These are phyloP conservation scores for Globisporangium sylvaticum DNA, from an alignment of 352 stramenopile genomes.

Conservation along the genomic window DNA sequence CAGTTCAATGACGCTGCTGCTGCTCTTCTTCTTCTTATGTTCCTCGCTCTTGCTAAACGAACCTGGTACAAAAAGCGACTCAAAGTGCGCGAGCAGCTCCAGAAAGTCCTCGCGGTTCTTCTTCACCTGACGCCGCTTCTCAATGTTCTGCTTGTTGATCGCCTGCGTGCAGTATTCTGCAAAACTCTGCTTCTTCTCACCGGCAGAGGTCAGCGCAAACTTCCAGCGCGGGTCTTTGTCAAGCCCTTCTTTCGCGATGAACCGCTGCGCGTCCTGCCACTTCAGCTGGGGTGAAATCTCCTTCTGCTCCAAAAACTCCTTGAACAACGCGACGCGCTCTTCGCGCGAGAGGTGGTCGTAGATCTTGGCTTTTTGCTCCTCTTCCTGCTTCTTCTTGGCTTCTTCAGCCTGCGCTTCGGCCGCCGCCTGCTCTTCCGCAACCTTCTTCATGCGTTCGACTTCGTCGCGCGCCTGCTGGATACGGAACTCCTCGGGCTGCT, in stretches of 20 bases:
- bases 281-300: constrained; percentile 65
- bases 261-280: constrained; percentile 65
- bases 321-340: constrained; percentile 59
- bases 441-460: constrained; percentile 58
- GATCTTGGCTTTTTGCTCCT: constrained; percentile 34
- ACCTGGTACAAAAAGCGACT: constrained; percentile 27
- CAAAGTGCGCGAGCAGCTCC: constrained; percentile 55
- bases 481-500: constrained; percentile 69
- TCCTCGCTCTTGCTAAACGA: background rate
- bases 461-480: constrained; percentile 71
- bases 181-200: constrained; percentile 84
- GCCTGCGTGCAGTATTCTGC: constrained; percentile 78
- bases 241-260: constrained; percentile 54
- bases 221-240: constrained; percentile 63
- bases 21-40: constrained; percentile 11
- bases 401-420: constrained; percentile 20
- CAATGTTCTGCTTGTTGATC: constrained; percentile 64
- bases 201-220: constrained; percentile 55
- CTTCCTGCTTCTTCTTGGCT: constrained; percentile 37
- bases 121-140: constrained; percentile 67
- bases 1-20: constrained; percentile 26
- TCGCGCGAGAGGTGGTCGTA: constrained; percentile 48
- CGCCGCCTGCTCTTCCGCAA: constrained; percentile 11
- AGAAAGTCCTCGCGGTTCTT: constrained; percentile 70
- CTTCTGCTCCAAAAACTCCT: constrained; percentile 67